These are phyloP conservation scores for Suhomyces chickasaworum DNA, from an alignment of 1,139 yeast genomes.

Conservation along the genomic window DNA sequence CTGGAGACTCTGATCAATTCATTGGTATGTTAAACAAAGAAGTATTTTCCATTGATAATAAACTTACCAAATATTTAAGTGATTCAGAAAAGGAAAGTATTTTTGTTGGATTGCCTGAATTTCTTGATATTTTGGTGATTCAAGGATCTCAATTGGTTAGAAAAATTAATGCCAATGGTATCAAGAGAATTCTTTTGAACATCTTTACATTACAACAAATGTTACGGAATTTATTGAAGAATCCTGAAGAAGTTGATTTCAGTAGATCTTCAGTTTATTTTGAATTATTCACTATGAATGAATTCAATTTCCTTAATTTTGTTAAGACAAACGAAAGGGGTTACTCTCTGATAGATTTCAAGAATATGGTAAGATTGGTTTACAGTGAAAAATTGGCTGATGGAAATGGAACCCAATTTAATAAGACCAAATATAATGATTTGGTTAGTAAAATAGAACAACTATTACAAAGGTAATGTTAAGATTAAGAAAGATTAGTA, in stretches of 20 bases:
- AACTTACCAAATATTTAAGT: slow-evolving; percentile 32
- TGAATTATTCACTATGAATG: slow-evolving; percentile 51
- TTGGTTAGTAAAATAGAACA: slow-evolving; percentile 30
- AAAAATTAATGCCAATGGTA: slow-evolving; percentile 64
- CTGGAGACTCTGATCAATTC: slow-evolving; percentile 66
- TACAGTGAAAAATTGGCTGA: slow-evolving; percentile 52
- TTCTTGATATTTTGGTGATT: slow-evolving; percentile 60
- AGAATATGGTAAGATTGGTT: slow-evolving; percentile 46
- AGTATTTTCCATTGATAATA: slow-evolving; percentile 52
- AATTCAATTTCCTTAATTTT: slow-evolving; percentile 33
- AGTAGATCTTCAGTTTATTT: slow-evolving; percentile 59
- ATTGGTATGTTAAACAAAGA: slow-evolving; percentile 63
- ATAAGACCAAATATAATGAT: slow-evolving; percentile 43
- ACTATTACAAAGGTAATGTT: not conserved
- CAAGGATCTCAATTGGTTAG: slow-evolving; percentile 59
- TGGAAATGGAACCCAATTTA: slow-evolving; percentile 43
- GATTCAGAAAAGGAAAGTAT: slow-evolving; percentile 34
- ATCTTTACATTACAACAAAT: slow-evolving; percentile 76
- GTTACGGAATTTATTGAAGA: slow-evolving; percentile 60
- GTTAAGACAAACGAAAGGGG: slow-evolving; percentile 22
- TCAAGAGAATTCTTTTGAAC: slow-evolving; percentile 66
- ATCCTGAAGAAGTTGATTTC: slow-evolving; percentile 64
- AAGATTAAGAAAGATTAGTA: no score
- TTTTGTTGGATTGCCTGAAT: slow-evolving; percentile 55
- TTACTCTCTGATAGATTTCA: slow-evolving; percentile 33